Percentiles rank a stretch among this genome's conserved stretches.
Conservation (phyloP, 176 grass and related monocot species). For the Dactylis glomerata region DNA sequence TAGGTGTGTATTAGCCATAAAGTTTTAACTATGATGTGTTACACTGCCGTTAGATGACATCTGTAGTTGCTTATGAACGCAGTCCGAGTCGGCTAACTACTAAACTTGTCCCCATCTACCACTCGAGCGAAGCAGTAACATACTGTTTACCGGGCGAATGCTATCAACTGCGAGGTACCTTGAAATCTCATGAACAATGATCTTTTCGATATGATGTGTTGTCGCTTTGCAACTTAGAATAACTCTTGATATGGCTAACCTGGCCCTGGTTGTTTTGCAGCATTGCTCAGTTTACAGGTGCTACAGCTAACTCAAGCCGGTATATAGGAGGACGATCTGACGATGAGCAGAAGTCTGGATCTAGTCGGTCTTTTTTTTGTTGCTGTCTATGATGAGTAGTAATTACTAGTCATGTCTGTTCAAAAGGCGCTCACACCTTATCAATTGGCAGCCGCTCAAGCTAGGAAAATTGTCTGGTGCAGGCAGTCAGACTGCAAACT, state of each 20-base stretch:
- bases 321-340: no score
- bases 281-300: no score
- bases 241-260: no score
- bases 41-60: background rate
- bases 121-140: background rate
- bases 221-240: no score
- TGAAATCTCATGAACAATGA: background rate
- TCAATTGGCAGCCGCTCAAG: background rate
- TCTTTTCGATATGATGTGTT: background rate
- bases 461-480: background rate
- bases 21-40: background rate
- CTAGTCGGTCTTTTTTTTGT: no score
- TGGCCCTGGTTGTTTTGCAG: no score
- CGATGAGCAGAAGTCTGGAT: no score
- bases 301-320: no score
- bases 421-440: background rate
- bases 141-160: background rate
- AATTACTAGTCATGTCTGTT: no score
- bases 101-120: background rate
- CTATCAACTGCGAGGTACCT: slow-evolving; percentile 9
- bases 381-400: no score
- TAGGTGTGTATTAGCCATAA: background rate
- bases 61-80: background rate
- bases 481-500: background rate
- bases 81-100: background rate